These are phyloP conservation scores for Euphrasia confusa DNA, from an alignment of 257 asterid genomes.

Conservation along the genomic window DNA sequence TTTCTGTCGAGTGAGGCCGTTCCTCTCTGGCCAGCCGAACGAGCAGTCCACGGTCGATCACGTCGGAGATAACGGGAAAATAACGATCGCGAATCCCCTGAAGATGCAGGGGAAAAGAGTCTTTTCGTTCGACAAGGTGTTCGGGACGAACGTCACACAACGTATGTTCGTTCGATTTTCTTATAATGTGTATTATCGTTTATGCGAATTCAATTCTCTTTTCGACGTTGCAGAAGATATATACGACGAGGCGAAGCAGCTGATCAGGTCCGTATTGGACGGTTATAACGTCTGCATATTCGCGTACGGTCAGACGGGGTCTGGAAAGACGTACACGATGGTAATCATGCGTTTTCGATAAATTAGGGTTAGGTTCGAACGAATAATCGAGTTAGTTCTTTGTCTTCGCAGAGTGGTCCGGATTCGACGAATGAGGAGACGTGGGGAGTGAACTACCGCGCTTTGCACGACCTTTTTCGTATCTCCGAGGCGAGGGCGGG, in stretches of 20 bases:
- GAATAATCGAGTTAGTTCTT: conserved; percentile 16
- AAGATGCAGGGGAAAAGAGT: conserved; percentile 66
- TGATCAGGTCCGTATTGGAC: conserved; percentile 83
- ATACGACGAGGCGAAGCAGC: conserved; percentile 66
- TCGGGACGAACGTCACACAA: conserved; percentile 63
- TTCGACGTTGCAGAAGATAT: conserved; percentile 61
- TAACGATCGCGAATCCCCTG: conserved; percentile 76
- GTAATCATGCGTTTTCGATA: conserved; percentile 28
- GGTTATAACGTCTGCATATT: conserved; percentile 88
- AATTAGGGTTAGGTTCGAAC: conserved; percentile 6
- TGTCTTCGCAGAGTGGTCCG: conserved; percentile 71
- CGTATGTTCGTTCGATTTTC: conserved; percentile 40
- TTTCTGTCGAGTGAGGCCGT: conserved; percentile 84
- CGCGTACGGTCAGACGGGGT: conserved; percentile 93
- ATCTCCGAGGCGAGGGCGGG: conserved; percentile 57
- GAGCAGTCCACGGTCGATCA: conserved; percentile 75
- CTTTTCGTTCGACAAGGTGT: conserved; percentile 79
- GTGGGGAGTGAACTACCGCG: conserved; percentile 93
- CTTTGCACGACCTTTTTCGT: conserved; percentile 71
- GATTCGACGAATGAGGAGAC: conserved; percentile 76
- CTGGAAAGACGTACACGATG: conserved; percentile 93
- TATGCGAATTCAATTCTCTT: background rate
- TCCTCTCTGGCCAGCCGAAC: conserved; percentile 50
- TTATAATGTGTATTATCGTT: background rate
- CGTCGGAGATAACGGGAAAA: conserved; percentile 85